Conservation (phyloP, 2,329 filamentous ascomycete species). For the Colletotrichum sp. region DNA sequence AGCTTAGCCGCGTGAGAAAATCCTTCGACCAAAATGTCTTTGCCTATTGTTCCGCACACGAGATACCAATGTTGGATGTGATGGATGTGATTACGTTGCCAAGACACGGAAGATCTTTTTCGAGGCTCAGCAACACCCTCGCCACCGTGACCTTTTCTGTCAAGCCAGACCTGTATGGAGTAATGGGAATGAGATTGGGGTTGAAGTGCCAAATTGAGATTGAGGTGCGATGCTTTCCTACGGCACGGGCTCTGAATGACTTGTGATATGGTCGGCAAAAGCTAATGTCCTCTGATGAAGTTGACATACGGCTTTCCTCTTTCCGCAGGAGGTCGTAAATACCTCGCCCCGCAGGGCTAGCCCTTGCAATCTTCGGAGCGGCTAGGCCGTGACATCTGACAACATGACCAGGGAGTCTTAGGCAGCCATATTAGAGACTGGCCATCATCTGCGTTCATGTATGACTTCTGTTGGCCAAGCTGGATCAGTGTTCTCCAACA, state of each 20-base stretch:
- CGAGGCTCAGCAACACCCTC: rapidly evolving
- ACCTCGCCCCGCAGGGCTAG: neutral
- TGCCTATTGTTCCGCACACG: neutral
- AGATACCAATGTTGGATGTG: neutral
- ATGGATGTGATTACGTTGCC: neutral
- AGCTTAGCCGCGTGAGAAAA: rapidly evolving
- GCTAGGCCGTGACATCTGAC: neutral
- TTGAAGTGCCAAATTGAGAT: neutral
- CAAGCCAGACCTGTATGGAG: neutral
- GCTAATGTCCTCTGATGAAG: neutral
- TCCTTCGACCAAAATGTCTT: neutral
- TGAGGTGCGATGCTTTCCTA: neutral
- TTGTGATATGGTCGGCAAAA: rapidly evolving
- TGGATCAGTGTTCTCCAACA: rapidly evolving
- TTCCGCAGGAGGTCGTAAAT: neutral
- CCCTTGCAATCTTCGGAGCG: neutral
- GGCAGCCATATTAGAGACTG: neutral
- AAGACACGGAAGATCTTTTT: neutral
- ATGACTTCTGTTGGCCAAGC: neutral
- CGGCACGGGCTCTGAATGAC: neutral
- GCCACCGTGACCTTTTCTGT: rapidly evolving
- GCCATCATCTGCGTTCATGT: rapidly evolving
- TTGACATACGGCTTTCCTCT: neutral
- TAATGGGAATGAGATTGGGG: neutral
- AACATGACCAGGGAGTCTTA: neutral